These are phyloP conservation scores for Lycium ferocissimum DNA, from an alignment of 257 asterid genomes.

Conservation along the genomic window DNA sequence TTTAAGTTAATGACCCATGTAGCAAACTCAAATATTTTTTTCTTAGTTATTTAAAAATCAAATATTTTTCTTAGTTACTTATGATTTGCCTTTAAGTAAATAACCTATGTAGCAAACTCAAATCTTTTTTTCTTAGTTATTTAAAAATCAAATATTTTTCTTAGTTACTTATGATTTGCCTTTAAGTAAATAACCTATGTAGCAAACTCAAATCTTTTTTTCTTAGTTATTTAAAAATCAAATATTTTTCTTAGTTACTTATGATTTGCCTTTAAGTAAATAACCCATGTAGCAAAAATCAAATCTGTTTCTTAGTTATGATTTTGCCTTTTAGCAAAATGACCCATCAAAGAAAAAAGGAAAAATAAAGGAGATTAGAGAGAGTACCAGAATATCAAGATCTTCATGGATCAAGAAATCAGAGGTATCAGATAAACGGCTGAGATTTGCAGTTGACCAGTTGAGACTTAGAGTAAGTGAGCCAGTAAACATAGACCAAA, in stretches of 20 bases:
- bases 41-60: no score
- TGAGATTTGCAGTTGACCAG: constrained; percentile 73
- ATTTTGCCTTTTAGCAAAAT: not conserved
- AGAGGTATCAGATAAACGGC: constrained; percentile 52
- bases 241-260: not conserved
- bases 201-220: no score
- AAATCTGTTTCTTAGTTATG: no score
- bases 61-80: no score
- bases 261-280: not conserved
- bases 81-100: no score
- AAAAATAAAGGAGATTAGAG: not conserved
- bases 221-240: not conserved
- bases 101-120: no score
- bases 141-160: no score
- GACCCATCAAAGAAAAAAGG: not conserved
- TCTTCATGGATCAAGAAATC: constrained; percentile 64
- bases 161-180: not conserved
- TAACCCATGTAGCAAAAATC: not conserved
- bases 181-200: no score
- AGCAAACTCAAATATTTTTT: no score
- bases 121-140: no score
- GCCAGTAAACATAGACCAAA: constrained; percentile 96
- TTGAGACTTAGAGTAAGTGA: constrained; percentile 86
- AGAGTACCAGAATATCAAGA: constrained; percentile 84
- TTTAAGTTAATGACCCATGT: no score